Percentiles rank a stretch among this genome's conserved stretches.
Evolutionary conservation across 805 yeast genomes (phyloP).

Genomic region (Saturnispora sanitii): DNA sequence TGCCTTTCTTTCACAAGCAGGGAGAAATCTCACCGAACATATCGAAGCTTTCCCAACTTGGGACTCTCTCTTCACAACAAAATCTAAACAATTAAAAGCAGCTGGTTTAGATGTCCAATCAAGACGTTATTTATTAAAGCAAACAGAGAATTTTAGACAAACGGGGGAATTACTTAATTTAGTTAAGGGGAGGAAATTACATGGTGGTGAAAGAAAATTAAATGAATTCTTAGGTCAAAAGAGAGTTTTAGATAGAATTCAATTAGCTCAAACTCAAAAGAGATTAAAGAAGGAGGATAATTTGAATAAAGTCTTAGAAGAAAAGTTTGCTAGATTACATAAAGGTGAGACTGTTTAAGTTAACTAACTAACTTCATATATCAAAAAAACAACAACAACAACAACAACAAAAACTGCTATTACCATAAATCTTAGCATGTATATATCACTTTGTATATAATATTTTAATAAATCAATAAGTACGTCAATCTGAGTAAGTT

Average conservation of each 20-base stretch:
- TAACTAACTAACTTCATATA: no score
- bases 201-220: constrained; percentile 83
- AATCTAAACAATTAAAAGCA: constrained; percentile 51
- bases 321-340: constrained; percentile 21
- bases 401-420: no score
- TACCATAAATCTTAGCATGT: no score
- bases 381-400: no score
- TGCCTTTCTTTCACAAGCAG: constrained; percentile 67
- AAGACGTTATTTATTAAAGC: constrained; percentile 63
- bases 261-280: constrained; percentile 25
- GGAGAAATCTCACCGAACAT: constrained; percentile 63
- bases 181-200: constrained; percentile 38
- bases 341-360: neutral
- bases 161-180: constrained; percentile 30
- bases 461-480: no score
- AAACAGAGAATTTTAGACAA: constrained; percentile 58
- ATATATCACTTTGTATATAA: no score
- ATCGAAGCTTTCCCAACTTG: constrained; percentile 63
- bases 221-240: constrained; percentile 54
- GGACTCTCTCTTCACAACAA: constrained; percentile 53
- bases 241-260: constrained; percentile 43
- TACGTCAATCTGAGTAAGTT: no score
- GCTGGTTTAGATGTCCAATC: constrained; percentile 67
- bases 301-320: constrained; percentile 12
- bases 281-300: constrained; percentile 16